phyloP scores from a whole-genome alignment of 1,284 basidiomycete species.

The Exobasidium rhododendri region DNA sequence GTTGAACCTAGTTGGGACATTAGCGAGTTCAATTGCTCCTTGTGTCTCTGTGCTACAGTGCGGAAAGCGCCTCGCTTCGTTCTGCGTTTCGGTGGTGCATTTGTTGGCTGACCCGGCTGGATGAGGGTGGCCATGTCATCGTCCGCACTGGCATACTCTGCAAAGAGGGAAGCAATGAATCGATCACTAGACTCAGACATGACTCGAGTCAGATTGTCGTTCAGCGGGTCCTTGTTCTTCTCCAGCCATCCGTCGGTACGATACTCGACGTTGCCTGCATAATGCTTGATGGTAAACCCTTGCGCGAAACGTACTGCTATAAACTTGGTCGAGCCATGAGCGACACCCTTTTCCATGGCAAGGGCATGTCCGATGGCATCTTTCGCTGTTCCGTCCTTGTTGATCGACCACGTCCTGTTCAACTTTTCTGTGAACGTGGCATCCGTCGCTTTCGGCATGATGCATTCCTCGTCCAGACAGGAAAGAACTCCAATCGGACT shows the following conservation, averaged over 20 bases:
- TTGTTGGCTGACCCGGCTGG: constrained; percentile 27
- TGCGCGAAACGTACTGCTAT: constrained; percentile 79
- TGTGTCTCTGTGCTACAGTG: constrained; percentile 91
- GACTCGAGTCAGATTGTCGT: constrained; percentile 90
- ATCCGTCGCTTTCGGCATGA: constrained; percentile 98
- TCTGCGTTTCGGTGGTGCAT: constrained; percentile 62
- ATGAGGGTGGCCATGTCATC: constrained; percentile 60
- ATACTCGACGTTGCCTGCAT: constrained; percentile 95
- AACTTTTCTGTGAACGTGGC: constrained; percentile 92
- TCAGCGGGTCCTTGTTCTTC: constrained; percentile 99
- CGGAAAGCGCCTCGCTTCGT: constrained; percentile 96
- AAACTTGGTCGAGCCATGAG: constrained; percentile 65
- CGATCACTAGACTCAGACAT: constrained; percentile 78
- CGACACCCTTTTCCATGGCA: constrained; percentile 52
- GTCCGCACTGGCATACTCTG: constrained; percentile 68
- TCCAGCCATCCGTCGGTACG: constrained; percentile 94
- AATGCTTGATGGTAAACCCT: constrained; percentile 93
- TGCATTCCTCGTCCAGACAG: constrained; percentile 94
- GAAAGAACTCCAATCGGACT: constrained; percentile 82
- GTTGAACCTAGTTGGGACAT: constrained; percentile 90
- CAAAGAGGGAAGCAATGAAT: constrained; percentile 78
- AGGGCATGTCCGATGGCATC: constrained; percentile 25
- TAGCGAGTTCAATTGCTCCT: constrained; percentile 86
- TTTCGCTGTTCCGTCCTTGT: constrained; percentile 38
- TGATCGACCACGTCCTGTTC: constrained; percentile 43